Percentiles rank a stretch among this genome's conserved stretches.
phyloP scores from a whole-genome alignment of 1,284 basidiomycete species.

The Sanghuangporus sanghuang region DNA sequence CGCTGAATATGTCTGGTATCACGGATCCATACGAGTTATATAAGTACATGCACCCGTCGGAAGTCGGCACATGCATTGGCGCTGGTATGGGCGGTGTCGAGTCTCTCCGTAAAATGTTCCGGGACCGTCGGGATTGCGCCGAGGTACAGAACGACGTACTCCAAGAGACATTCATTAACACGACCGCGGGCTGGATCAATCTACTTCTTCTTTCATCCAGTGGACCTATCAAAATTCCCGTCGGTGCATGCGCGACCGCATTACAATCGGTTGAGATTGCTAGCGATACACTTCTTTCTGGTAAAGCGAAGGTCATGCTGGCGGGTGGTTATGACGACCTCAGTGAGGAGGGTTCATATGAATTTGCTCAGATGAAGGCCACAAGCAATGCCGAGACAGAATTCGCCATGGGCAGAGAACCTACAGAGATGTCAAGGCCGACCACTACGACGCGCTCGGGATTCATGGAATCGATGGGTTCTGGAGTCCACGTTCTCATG shows the following conservation, averaged over 20 bases:
- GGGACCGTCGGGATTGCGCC: conserved; percentile 94
- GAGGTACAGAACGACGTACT: conserved; percentile 98
- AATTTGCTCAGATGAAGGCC: conserved; percentile 99
- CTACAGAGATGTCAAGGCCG: conserved; percentile 97
- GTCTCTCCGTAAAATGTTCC: conserved; percentile 94
- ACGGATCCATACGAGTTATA: conserved; percentile 97
- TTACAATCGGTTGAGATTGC: conserved; percentile 98
- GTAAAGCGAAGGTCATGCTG: conserved; percentile 99
- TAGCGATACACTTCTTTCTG: conserved; percentile 89
- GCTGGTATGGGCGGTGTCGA: conserved; percentile 97
- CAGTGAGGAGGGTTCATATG: conserved; percentile 94
- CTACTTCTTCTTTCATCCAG: conserved; percentile 89
- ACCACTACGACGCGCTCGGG: conserved; percentile 94
- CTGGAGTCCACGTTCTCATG: conserved; percentile 97
- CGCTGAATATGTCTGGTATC: conserved; percentile 94
- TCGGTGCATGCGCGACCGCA: conserved; percentile 97
- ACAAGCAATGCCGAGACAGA: conserved; percentile 96
- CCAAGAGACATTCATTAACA: conserved; percentile 99
- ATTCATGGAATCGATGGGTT: conserved; percentile 97
- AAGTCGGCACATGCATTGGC: conserved; percentile 88
- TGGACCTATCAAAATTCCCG: conserved; percentile 97
- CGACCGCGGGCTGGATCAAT: conserved; percentile 97
- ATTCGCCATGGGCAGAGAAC: conserved; percentile 97
- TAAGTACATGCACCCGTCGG: conserved; percentile 94
- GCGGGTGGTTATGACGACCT: conserved; percentile 98